Evolutionary conservation across 768 basidiomycete genomes (phyloP), one percentile per base, ranked within the genome.

Genomic region (Boletus subcaerulescens): DNA sequence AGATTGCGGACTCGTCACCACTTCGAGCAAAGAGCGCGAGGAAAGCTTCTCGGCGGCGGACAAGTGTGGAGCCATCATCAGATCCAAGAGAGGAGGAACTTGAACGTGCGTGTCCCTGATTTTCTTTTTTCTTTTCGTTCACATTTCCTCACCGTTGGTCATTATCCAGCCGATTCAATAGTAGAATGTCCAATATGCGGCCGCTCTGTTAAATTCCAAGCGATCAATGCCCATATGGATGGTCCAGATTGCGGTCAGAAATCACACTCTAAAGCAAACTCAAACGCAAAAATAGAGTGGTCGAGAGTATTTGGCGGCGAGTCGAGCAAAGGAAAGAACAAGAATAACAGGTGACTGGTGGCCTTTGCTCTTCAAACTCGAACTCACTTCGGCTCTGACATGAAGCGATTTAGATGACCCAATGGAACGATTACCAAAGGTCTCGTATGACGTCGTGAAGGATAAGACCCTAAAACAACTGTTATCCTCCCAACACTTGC

Each of bases 221-320:
- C 58, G 11, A 82, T 91, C 52, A 87, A 91, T 56, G 50, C 58
- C 7, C 90, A 93, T 64, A 77, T 92, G 54, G 89, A 91, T 56
- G 63, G 66, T 42, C 77, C 76, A 41, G 74, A 75, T 8, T 93
- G 75, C 64, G 53, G 71, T 71, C 54, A 53, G 64, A n/a, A 56
- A 59, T 33, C 50, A 48, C 20, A 39, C 42, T 44, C 62, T 48
- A 52, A 58, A 55, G 44, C 51, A 48, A 50, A 59, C 35, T 55
- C 62, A n/a, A 57, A 58, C 31, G 56, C 56, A 9, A 74, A 68
- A 57, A 52, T 55, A 17, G 62, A 71, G 52, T 84, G 81, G 83
- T 72, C 71, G 18, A 78, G 75, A 50, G 57, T 85, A 12, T 43
- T 76, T 60, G 46, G 48, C 3, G 50, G 38, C 45, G 65, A 60